Evolutionary conservation across 2,329 filamentous ascomycete genomes (phyloP), one percentile per base, ranked within the genome.

Genomic region (Rhexocercosporidium sp.): DNA sequence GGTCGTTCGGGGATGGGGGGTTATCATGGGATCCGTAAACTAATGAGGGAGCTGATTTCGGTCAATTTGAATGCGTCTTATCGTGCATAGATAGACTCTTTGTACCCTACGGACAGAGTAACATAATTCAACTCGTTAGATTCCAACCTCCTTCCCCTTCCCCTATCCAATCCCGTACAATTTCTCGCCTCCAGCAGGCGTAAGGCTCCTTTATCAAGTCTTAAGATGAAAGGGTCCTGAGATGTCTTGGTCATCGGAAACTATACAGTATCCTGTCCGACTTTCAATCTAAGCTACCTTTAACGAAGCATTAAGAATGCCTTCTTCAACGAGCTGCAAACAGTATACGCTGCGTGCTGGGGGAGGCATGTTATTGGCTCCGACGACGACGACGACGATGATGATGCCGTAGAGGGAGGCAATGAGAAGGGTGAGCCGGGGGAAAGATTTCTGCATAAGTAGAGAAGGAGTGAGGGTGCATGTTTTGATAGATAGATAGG

Each of bases 351-450:
- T n/a, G n/a, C n/a, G n/a, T n/a, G n/a, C n/a, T n/a, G n/a, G 18
- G 80, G 81, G 59, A 81, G 83, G 69, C 85, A 86, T 70, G 83
- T 85, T 1, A 80, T 87, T 59, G 85, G 84, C 4, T 84, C 82
- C 14, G 82, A 82, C 62, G 82, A 82, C 3, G 80, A 79, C 53
- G 78, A 78, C 3, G 79, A 79, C 53, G 78, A 78, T 39, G 72
- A 71, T 44, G 72, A 69, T 31, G 69, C n/a, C 1, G 61, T 62
- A 2, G 53, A 59, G 8, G 54, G 57, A 1, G 64, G 64, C 0
- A 66, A 72, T 37, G 70, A 74, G 63, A 73, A 73, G 41, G 63
- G 46, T 31, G 29, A 46, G 25, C 64, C 62, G 8, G 65, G 62
- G 53, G 67, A 69, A 31, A 60, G 37, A n/a, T 54, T 67, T 16